Percentiles rank a stretch among this genome's conserved stretches.
phyloP scores from a whole-genome alignment of 176 grass and related monocot species.

The Pontederia crassipes region DNA sequence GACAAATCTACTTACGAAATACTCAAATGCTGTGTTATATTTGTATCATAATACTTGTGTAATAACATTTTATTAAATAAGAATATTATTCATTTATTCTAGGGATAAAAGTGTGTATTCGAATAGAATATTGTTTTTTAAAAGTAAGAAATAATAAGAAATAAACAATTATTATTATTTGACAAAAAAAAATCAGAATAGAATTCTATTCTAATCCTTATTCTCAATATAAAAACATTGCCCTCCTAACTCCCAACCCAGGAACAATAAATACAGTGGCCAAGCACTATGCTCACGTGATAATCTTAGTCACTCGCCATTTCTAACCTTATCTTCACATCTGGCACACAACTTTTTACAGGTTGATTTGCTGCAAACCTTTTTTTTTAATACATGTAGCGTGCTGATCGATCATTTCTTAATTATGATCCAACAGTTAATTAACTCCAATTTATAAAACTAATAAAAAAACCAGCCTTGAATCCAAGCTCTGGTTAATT shows the following conservation, averaged over 20 bases:
- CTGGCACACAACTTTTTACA: conserved; percentile 30
- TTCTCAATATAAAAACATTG: background rate
- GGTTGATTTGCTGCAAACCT: conserved; percentile 18
- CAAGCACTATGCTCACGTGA: conserved; percentile 34
- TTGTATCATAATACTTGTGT: no score
- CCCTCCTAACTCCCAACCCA: background rate
- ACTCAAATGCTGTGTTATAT: no score
- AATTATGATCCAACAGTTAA: no score
- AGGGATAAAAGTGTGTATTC: background rate
- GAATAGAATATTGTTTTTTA: background rate
- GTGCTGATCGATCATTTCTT: no score
- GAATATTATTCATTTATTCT: no score
- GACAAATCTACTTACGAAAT: no score
- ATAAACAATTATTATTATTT: background rate
- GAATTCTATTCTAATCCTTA: no score
- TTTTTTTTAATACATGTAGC: background rate
- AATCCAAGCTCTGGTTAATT: no score
- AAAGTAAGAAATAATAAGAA: background rate
- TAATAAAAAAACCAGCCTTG: no score
- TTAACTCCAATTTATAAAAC: no score
- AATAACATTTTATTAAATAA: no score
- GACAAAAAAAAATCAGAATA: background rate
- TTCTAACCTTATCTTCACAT: conserved; percentile 12
- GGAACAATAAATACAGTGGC: background rate
- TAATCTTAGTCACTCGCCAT: conserved; percentile 64